phyloP scores from a whole-genome alignment of 1,284 basidiomycete species.

The Microbotryomycetes sp. region DNA sequence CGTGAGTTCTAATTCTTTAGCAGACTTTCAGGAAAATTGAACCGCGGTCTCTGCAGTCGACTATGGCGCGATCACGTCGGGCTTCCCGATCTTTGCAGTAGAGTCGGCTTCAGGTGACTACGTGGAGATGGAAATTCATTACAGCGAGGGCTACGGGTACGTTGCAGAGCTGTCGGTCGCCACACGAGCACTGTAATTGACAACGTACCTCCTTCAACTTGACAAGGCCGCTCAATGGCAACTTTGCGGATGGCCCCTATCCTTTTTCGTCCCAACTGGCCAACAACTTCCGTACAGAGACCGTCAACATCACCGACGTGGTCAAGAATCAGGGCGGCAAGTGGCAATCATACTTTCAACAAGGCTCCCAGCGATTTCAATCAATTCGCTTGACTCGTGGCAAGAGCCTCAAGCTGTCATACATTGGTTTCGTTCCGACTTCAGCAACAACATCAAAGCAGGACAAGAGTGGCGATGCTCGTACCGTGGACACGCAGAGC shows the following conservation, averaged over 20 bases:
- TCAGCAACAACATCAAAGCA: no score
- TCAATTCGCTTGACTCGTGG: no score
- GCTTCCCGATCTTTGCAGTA: not conserved
- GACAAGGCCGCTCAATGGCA: not conserved
- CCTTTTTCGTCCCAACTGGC: conserved; percentile 7
- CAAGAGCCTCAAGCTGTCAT: no score
- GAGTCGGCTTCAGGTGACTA: not conserved
- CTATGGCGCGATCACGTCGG: not conserved
- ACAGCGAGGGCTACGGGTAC: conserved; percentile 2
- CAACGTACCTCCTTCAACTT: no score
- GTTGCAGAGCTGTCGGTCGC: no score
- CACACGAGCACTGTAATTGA: no score
- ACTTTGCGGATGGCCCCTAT: conserved; percentile 7
- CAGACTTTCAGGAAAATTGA: no score
- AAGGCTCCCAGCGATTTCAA: conserved; percentile 1
- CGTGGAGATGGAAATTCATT: conserved; percentile 9
- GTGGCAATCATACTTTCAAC: conserved; percentile 3
- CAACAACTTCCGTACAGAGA: conserved; percentile 9
- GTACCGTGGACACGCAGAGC: no score
- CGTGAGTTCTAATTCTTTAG: no score
- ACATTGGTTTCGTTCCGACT: no score
- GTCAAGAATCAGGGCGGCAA: no score
- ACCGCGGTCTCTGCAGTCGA: not conserved
- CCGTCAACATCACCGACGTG: conserved; percentile 4
- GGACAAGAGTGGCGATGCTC: no score